Evolutionary conservation across 371 early-diverging fungal genomes (phyloP), one percentile per base, ranked within the genome.

Genomic region (Syncephalastrum monosporum): DNA sequence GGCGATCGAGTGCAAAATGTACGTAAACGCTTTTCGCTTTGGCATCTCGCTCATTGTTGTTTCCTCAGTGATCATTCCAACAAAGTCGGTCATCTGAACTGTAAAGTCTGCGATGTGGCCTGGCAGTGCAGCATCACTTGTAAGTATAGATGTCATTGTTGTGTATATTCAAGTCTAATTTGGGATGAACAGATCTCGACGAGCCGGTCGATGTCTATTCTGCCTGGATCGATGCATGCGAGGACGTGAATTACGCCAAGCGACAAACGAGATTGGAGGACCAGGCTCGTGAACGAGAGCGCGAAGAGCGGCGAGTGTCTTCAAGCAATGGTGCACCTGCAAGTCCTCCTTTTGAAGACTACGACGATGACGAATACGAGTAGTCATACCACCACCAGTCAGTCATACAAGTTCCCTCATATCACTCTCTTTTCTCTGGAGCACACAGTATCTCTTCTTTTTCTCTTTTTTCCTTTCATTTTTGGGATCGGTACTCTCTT

Each of bases 171-270:
- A 3, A 15, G 47, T 48, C 16, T n/a, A 65, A 53, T 48, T 51
- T 2, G 25, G 3, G 23, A 23, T 42, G 51, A 49, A 47, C 59
- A 88, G 88, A 78, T 47, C 72, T 93, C 29, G 83, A 85, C 59
- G 91, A 93, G 57, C 82, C 91, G 8, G 85, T 91, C 14, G 93
- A 93, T 69, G 90, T 93, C 2, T 93, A 91, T 67, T 84, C 84
- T 23, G 90, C 88, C 43, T 93, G 93, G 93, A 81, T 93, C 43
- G 93, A 93, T 66, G 89, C 91, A 8, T 86, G 89, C 57, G 91
- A 91, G 63, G 74, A 80, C 27, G 84, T 85, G 12, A 87, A 85
- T 63, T 73, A 72, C 46, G 55, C 56, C n/a, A 69, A 68, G 42
- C 52, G 61, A 53, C 54, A 64, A 42, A 33, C 38, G 38, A 33